Evolutionary conservation across 2,329 filamentous ascomycete genomes (phyloP).

Genomic region (Sclerotinia minor): DNA sequence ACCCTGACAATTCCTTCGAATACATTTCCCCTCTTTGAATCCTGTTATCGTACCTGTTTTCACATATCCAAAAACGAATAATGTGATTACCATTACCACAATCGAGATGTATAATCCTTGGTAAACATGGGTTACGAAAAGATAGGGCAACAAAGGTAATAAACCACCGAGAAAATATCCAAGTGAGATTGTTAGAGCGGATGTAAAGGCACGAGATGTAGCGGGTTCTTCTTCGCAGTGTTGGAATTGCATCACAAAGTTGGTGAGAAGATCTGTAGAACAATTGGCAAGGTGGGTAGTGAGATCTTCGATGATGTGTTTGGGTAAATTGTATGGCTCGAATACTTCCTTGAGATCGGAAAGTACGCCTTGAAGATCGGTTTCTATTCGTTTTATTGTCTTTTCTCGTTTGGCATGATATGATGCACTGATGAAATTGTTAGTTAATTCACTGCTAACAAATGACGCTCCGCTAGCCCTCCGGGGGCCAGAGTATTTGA

Average conservation of each 20-base stretch:
- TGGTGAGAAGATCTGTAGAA: slow-evolving; percentile 38
- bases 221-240: slow-evolving; percentile 40
- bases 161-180: slow-evolving; percentile 59
- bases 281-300: slow-evolving; percentile 41
- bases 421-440: slow-evolving; percentile 36
- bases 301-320: slow-evolving; percentile 40
- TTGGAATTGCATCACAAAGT: slow-evolving; percentile 46
- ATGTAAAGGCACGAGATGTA: slow-evolving; percentile 42
- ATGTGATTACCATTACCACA: slow-evolving; percentile 58
- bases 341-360: slow-evolving; percentile 42
- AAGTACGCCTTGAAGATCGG: slow-evolving; percentile 36
- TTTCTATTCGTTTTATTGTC: slow-evolving; percentile 35
- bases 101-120: slow-evolving; percentile 59
- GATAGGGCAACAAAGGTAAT: slow-evolving; percentile 57
- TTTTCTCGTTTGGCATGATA: slow-evolving; percentile 38
- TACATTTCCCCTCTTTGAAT: slow-evolving; percentile 36
- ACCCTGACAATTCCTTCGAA: slow-evolving; percentile 38
- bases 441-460: slow-evolving; percentile 26
- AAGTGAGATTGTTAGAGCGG: slow-evolving; percentile 55
- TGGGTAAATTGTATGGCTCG: slow-evolving; percentile 40
- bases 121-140: slow-evolving; percentile 49
- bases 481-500: neutral
- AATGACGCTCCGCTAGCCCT: slow-evolving; percentile 3
- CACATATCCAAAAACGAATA: slow-evolving; percentile 65
- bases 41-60: slow-evolving; percentile 58